phyloP scores from a whole-genome alignment of 2,329 filamentous ascomycete species.

The Raffaelea arxii region DNA sequence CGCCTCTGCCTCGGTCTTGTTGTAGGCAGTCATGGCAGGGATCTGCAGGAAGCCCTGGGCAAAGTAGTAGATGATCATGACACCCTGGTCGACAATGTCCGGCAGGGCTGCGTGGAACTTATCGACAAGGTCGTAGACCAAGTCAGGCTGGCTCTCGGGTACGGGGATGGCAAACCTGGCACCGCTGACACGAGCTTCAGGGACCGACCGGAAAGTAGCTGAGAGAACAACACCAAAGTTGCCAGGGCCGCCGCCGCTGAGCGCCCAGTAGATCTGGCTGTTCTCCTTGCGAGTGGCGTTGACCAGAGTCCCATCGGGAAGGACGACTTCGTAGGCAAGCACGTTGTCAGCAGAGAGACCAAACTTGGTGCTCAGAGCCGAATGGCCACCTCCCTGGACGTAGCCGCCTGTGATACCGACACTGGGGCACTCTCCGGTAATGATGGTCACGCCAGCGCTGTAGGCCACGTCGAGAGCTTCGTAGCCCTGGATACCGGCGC shows the following conservation, averaged over 20 bases:
- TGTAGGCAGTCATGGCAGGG: slow-evolving; percentile 26
- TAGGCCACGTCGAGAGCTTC: slow-evolving; percentile 40
- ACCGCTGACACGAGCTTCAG: slow-evolving; percentile 26
- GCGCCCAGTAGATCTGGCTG: slow-evolving; percentile 46
- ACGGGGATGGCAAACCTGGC: slow-evolving; percentile 32
- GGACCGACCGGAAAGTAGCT: slow-evolving; percentile 23
- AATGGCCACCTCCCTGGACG: slow-evolving; percentile 49
- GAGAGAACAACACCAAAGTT: slow-evolving; percentile 41
- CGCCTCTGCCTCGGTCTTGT: slow-evolving; percentile 24
- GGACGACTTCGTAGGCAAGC: slow-evolving; percentile 30
- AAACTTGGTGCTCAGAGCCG: slow-evolving; percentile 30
- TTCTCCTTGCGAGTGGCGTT: slow-evolving; percentile 27
- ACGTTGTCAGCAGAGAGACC: slow-evolving; percentile 35
- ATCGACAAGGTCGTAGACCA: slow-evolving; percentile 34
- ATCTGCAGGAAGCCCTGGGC: slow-evolving; percentile 27
- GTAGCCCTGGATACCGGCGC: slow-evolving; percentile 37
- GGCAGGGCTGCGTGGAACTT: slow-evolving; percentile 35
- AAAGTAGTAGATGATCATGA: slow-evolving; percentile 34
- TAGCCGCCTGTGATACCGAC: slow-evolving; percentile 54
- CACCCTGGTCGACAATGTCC: slow-evolving; percentile 28
- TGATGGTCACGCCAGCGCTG: neutral
- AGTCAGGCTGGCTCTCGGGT: slow-evolving; percentile 22
- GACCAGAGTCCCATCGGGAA: slow-evolving; percentile 24
- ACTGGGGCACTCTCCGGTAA: slow-evolving; percentile 13
- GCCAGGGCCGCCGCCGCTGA: slow-evolving; percentile 41